Conservation (phyloP, 345 rosid species). For the Balakata baccata region DNA sequence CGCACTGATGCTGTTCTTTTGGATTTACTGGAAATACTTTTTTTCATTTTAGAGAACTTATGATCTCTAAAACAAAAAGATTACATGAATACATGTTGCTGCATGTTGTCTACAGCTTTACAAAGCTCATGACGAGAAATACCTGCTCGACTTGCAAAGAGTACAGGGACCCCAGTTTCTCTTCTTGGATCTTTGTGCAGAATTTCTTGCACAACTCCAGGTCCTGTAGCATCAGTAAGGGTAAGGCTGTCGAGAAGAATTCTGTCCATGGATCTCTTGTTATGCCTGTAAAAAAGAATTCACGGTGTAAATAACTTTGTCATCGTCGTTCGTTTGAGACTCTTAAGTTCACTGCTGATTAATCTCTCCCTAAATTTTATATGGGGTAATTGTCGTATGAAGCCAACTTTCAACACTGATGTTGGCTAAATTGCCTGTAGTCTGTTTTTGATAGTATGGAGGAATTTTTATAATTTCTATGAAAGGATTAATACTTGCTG, state of each 20-base stretch:
- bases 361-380: conserved; percentile 29
- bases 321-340: not conserved
- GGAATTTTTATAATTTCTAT: not conserved
- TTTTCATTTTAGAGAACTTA: too few species aligned
- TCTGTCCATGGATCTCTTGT: conserved; percentile 13
- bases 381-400: conserved; percentile 30
- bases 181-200: conserved; percentile 89
- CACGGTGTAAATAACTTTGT: conserved; percentile 28
- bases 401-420: conserved; percentile 13
- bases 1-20: too few species aligned
- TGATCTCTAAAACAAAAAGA: too few species aligned
- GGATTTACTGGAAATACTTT: too few species aligned
- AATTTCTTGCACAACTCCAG: conserved; percentile 82
- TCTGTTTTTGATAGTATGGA: conserved; percentile 12
- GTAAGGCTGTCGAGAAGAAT: conserved; percentile 11
- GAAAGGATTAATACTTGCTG: conserved; percentile 8
- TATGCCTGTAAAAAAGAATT: conserved; percentile 32
- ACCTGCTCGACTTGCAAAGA: conserved; percentile 82
- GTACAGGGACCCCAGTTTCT: conserved; percentile 84
- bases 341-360: not conserved
- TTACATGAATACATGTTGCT: not conserved
- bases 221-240: conserved; percentile 43
- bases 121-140: conserved; percentile 81
- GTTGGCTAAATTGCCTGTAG: conserved; percentile 15
- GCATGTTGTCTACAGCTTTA: conserved; percentile 57